These are phyloP conservation scores for Fusarium verticillioides DNA, from an alignment of 2,329 filamentous ascomycete species.

Conservation along the genomic window DNA sequence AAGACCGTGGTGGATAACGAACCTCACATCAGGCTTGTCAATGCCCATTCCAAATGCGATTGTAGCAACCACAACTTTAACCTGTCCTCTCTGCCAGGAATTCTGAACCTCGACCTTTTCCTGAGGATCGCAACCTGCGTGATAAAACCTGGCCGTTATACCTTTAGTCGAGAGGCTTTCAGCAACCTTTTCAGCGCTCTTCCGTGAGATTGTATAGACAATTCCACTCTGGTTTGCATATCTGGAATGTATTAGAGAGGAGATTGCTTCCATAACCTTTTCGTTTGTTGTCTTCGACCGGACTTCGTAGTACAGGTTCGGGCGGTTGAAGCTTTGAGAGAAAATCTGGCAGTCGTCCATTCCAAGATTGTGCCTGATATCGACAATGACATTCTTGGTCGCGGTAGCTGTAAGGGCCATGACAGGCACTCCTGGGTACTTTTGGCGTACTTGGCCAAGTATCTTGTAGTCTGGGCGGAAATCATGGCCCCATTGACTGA, in stretches of 20 bases:
- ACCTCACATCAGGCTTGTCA: conserved; percentile 95
- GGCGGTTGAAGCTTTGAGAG: conserved; percentile 95
- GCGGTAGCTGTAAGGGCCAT: conserved; percentile 97
- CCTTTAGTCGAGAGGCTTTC: conserved; percentile 70
- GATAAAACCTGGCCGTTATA: conserved; percentile 85
- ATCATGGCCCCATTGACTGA: conserved; percentile 99
- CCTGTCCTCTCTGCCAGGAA: conserved; percentile 81
- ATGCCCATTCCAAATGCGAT: conserved; percentile 99
- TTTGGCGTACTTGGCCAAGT: conserved; percentile 77
- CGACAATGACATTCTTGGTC: conserved; percentile 89
- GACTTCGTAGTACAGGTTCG: conserved; percentile 92
- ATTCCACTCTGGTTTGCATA: conserved; percentile 85
- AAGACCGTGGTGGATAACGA: conserved; percentile 91
- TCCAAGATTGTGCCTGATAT: conserved; percentile 90
- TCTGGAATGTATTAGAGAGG: conserved; percentile 73
- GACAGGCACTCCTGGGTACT: conserved; percentile 83
- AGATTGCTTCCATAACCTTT: conserved; percentile 59
- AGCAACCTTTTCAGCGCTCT: conserved; percentile 84
- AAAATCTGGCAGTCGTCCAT: conserved; percentile 84
- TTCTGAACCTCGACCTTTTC: conserved; percentile 79
- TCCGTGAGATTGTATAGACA: conserved; percentile 89
- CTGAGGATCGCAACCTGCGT: conserved; percentile 77
- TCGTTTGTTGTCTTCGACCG: conserved; percentile 73
- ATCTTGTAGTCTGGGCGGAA: conserved; percentile 96
- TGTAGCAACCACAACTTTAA: conserved; percentile 94